A percentile compares a stretch with the other conserved stretches of the same genome.
Conservation (phyloP, 768 basidiomycete genomes). For the Auriscalpium vulgare region DNA sequence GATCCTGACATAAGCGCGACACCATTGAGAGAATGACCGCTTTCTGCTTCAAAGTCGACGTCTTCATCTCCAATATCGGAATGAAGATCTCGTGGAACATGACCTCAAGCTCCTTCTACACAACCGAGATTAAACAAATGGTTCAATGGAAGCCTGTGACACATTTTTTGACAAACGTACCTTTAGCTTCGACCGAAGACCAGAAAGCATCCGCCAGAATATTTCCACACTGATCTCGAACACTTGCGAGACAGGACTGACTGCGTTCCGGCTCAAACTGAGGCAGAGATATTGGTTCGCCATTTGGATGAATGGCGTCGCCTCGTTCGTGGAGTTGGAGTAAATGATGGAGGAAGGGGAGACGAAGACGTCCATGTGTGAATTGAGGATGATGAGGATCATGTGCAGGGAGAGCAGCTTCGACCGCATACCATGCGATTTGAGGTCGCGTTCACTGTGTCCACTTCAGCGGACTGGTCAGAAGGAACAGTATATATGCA, state of each 20-base stretch:
- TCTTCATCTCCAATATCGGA: conserved; percentile 96
- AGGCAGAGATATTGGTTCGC: conserved; percentile 95
- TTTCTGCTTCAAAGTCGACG: conserved; percentile 92
- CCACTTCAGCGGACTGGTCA: neutral
- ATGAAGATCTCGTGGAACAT: conserved; percentile 98
- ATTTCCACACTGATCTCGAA: conserved; percentile 98
- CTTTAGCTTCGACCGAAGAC: conserved; percentile 94
- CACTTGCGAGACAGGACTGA: conserved; percentile 91
- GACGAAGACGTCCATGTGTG: conserved; percentile 85
- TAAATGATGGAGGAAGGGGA: conserved; percentile 87
- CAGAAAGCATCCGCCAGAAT: conserved; percentile 92
- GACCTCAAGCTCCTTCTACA: conserved; percentile 97
- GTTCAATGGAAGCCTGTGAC: neutral
- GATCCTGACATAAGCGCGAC: conserved; percentile 84
- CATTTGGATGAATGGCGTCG: conserved; percentile 85
- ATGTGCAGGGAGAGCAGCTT: conserved; percentile 93
- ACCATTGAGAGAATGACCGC: conserved; percentile 86
- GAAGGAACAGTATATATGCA: conserved; percentile 11
- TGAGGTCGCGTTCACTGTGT: conserved; percentile 83
- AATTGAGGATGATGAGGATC: conserved; percentile 84
- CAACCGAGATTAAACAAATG: neutral
- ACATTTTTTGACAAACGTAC: conserved; percentile 30
- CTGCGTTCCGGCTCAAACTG: conserved; percentile 88
- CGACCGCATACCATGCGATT: conserved; percentile 95
- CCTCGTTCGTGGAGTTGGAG: conserved; percentile 82